Base-by-base conservation (phyloP, 768 basidiomycete genomes). In the Leccinum uliginosum region DNA sequence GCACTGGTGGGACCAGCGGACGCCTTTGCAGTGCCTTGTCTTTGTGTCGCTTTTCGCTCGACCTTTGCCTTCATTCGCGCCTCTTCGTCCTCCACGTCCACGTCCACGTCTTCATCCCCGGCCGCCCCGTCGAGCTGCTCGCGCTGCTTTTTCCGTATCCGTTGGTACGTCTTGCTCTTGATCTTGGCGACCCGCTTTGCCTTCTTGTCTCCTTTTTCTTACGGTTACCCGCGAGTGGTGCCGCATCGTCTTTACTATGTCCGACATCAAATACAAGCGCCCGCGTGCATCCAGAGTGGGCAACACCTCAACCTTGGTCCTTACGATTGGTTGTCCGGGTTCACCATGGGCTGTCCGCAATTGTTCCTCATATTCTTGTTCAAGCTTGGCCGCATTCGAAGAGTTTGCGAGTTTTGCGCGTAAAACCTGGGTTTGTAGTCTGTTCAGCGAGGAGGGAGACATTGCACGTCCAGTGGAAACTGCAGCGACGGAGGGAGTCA, bases 131-230 rank as follows among this genome's bases (percentile, higher is more conserved):
- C 75, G 15, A 86, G 73, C 59, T 83, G 84, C 56, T 85, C 89
- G 48, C 81, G 80, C 66, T 88, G 83, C 67, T 89, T 93, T 69
- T 91, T 81, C 65, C 85, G 85, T 48, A 98, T 78, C 61, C 88
- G 86, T 27, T 94, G 80, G 69, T 93, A 98, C 3, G 91, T 84
- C 74, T 93, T 96, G 71, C 89, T 92, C 77, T 98, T 98, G 74
- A 99, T 99, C 75, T 95, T 98, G 19, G 87, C 84, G 17, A 96
- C 78, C 17, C 95, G 83, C 67, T 89, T 89, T 15, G 93, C 91
- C 70, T 96, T 94, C 32, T 83, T 76, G 63, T 83, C 54, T 83
- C 86, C 68, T 89, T 91, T 75, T 89, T 91, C 71, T 82, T 83
- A 63, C 83, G 81, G 64, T 96, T 96, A 1, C 89, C 91, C 0